Conservation (phyloP, 2,329 filamentous ascomycete genomes). For the Botrytis squamosa region DNA sequence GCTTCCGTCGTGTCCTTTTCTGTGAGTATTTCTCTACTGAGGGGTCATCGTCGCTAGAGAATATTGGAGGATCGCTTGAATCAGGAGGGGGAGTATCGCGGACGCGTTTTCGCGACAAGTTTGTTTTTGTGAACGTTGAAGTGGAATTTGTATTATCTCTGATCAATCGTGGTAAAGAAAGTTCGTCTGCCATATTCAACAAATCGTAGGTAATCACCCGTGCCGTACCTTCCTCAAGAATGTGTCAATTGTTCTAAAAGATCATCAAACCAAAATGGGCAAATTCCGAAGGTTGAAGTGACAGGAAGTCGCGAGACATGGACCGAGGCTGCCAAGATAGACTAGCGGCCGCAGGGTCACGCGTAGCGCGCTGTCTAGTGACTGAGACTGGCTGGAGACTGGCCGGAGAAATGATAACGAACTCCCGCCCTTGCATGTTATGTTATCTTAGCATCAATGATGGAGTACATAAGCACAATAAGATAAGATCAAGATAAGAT, state of each 20-base stretch:
- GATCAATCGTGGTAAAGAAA: constrained; percentile 26
- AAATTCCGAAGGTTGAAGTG: not conserved
- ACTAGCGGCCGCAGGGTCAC: constrained; percentile 5
- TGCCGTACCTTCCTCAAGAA: not conserved
- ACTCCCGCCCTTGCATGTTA: not conserved
- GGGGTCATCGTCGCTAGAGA: constrained; percentile 71
- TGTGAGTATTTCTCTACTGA: constrained; percentile 63
- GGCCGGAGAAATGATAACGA: not conserved
- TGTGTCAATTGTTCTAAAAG: not conserved
- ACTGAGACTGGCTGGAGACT: not conserved
- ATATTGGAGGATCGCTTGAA: constrained; percentile 69
- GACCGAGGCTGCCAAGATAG: not conserved
- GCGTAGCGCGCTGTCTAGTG: not conserved
- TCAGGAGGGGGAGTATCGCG: constrained; percentile 42
- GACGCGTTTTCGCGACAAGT: constrained; percentile 42
- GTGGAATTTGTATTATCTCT: constrained; percentile 11
- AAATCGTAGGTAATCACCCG: not conserved
- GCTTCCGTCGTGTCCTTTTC: constrained; percentile 53
- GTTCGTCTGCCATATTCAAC: constrained; percentile 28
- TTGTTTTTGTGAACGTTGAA: not conserved
- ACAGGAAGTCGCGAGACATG: not conserved
- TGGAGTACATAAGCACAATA: not conserved
- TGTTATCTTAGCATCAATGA: not conserved
- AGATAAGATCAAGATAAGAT: not conserved
- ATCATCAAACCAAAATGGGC: not conserved